Conservation (phyloP, 1,284 basidiomycete genomes). For the Heterobasidion occidentale region DNA sequence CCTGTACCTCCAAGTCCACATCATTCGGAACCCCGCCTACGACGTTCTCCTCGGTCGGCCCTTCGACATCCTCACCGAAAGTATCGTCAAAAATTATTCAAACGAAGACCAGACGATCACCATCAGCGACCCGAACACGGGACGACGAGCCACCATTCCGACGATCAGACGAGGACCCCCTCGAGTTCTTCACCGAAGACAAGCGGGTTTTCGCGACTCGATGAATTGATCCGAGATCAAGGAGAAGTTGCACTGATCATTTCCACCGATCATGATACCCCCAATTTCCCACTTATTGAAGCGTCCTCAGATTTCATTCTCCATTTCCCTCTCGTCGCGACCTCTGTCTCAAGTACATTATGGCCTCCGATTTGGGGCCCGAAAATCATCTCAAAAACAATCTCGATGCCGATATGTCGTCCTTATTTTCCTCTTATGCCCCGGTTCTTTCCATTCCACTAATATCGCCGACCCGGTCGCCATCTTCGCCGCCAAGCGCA, state of each 20-base stretch:
- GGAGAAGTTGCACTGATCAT: not conserved
- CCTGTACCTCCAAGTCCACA: conserved; percentile 16
- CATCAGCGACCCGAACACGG: not conserved
- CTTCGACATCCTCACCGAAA: not conserved
- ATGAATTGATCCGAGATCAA: not conserved
- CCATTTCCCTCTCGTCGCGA: not conserved
- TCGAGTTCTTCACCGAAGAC: not conserved
- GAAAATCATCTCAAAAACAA: no score
- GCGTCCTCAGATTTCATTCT: not conserved
- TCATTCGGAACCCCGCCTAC: conserved; percentile 22
- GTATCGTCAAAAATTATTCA: not conserved
- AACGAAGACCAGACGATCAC: not conserved
- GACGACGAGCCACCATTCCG: not conserved
- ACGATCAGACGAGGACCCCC: not conserved
- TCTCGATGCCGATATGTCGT: not conserved
- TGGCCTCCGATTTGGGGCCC: not conserved
- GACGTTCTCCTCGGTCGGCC: conserved; percentile 14
- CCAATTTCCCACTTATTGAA: not conserved
- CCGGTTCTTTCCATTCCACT: not conserved
- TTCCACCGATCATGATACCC: not conserved
- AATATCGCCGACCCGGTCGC: not conserved
- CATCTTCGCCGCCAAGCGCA: not conserved
- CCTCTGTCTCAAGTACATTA: not conserved
- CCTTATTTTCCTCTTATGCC: not conserved
- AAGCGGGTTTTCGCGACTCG: not conserved